Evolutionary conservation across 2,329 filamentous ascomycete species (phyloP).

Genomic region (Talaromyces sp.): DNA sequence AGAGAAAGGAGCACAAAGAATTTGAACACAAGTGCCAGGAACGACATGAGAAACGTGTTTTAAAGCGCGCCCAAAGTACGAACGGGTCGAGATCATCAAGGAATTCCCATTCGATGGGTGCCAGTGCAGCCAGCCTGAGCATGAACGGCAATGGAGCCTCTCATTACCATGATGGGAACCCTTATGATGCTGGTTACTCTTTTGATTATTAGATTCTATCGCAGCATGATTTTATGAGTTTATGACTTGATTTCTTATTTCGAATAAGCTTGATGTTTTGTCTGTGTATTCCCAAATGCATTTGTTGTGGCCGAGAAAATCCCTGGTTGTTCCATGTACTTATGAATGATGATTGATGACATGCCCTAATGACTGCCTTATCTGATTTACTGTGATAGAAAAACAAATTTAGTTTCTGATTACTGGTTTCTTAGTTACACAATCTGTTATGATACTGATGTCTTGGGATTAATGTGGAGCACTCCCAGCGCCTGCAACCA

Average conservation of each 20-base stretch:
- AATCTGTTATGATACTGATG: neutral
- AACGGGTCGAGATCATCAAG: slow-evolving; percentile 3
- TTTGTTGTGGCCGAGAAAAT: neutral
- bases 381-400: neutral
- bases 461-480: neutral
- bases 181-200: slow-evolving; percentile 1
- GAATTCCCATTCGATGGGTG: neutral
- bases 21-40: slow-evolving; percentile 45
- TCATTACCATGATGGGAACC: slow-evolving; percentile 8
- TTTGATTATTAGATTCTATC: slow-evolving; percentile 1
- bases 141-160: slow-evolving; percentile 4
- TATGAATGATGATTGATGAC: neutral
- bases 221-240: neutral
- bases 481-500: neutral
- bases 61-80: slow-evolving; percentile 12
- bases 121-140: slow-evolving; percentile 5
- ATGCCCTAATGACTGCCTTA: neutral
- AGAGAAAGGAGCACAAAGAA: slow-evolving; percentile 49
- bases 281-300: neutral
- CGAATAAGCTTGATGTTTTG: neutral
- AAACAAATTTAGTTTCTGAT: neutral
- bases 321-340: neutral
- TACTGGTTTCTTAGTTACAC: no score
- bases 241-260: neutral
- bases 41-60: slow-evolving; percentile 41